Percentiles rank a stretch among this genome's conserved stretches.
phyloP scores from a whole-genome alignment of 176 grass and related monocot species.

The Areca catechu region DNA sequence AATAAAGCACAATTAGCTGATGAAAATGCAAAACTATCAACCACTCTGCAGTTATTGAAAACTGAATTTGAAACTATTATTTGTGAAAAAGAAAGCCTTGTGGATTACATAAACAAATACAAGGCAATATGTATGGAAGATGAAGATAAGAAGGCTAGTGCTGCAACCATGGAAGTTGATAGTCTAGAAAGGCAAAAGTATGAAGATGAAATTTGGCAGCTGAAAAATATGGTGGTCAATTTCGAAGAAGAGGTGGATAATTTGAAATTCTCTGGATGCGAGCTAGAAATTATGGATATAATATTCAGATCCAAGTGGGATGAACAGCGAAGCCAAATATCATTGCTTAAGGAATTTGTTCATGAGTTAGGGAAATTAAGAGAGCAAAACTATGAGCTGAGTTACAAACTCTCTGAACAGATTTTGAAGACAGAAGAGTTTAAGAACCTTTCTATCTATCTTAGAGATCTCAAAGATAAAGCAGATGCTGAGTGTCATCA shows the following conservation, averaged over 20 bases:
- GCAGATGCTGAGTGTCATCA: constrained; percentile 39
- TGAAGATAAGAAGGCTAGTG: constrained; percentile 28
- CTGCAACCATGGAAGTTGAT: constrained; percentile 19
- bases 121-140: constrained; percentile 23
- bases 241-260: constrained; percentile 55
- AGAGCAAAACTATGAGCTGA: constrained; percentile 70
- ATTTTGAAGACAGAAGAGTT: constrained; percentile 83
- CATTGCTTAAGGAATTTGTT: constrained; percentile 40
- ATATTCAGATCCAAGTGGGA: constrained; percentile 70
- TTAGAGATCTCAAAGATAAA: constrained; percentile 83
- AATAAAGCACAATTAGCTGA: constrained; percentile 39
- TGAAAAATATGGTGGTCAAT: constrained; percentile 29
- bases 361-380: constrained; percentile 43
- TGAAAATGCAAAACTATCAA: constrained; percentile 41
- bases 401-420: constrained; percentile 72
- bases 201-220: constrained; percentile 59
- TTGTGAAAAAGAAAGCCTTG: constrained; percentile 40
- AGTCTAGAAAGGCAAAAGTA: constrained; percentile 23
- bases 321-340: constrained; percentile 52
- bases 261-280: constrained; percentile 47
- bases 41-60: constrained; percentile 36
- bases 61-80: constrained; percentile 15
- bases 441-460: constrained; percentile 77
- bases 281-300: constrained; percentile 64
- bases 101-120: constrained; percentile 30